These are phyloP conservation scores for Wickerhamomyces queroliae DNA, from an alignment of 805 yeast genomes.

Conservation along the genomic window DNA sequence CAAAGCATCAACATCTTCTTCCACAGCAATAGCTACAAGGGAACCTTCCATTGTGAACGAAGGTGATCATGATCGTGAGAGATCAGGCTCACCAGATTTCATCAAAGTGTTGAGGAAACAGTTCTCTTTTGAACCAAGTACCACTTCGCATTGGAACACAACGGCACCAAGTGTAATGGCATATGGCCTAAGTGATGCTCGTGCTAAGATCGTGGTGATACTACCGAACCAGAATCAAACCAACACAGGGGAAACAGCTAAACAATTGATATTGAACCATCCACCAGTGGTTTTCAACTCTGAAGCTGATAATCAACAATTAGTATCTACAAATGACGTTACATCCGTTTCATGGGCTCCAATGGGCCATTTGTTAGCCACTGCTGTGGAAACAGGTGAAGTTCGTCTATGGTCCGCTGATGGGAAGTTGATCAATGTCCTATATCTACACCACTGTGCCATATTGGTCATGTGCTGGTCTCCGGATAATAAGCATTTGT, in stretches of 20 bases:
- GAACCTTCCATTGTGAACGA: neutral
- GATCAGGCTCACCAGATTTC: slow-evolving; percentile 20
- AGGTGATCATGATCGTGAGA: no score
- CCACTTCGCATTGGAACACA: slow-evolving; percentile 56
- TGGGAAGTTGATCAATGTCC: slow-evolving; percentile 56
- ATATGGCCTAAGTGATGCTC: slow-evolving; percentile 45
- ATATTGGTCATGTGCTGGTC: slow-evolving; percentile 60
- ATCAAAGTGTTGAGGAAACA: slow-evolving; percentile 33
- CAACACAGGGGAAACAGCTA: no score
- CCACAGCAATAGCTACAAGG: neutral
- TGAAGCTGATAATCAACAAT: no score
- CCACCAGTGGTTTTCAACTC: slow-evolving; percentile 22
- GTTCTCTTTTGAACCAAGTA: slow-evolving; percentile 35
- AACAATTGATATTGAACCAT: slow-evolving; percentile 22
- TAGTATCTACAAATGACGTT: slow-evolving; percentile 18
- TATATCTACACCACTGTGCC: slow-evolving; percentile 48
- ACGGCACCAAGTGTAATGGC: slow-evolving; percentile 37
- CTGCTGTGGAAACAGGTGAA: slow-evolving; percentile 68
- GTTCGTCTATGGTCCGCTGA: slow-evolving; percentile 72
- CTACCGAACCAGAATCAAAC: slow-evolving; percentile 20
- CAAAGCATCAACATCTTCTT: slow-evolving; percentile 14
- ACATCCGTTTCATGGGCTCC: slow-evolving; percentile 57
- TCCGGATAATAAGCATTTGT: slow-evolving; percentile 41
- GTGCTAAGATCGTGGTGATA: slow-evolving; percentile 39
- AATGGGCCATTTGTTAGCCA: slow-evolving; percentile 52